Evolutionary conservation across 2,329 filamentous ascomycete genomes (phyloP).

Genomic region (Hymenoscyphus linearis): DNA sequence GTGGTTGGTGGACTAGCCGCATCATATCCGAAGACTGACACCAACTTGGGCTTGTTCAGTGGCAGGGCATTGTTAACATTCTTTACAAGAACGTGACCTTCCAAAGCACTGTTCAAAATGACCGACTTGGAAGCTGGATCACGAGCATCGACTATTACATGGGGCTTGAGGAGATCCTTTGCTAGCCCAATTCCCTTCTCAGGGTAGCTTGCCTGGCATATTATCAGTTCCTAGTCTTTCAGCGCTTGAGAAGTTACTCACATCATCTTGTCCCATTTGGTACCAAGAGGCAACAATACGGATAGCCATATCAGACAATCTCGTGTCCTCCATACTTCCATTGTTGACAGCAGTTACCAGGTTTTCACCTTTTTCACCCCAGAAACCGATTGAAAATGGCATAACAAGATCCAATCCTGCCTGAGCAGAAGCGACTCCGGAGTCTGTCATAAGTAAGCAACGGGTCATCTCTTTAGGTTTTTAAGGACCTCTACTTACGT

Average conservation of each 20-base stretch:
- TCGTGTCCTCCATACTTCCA: conserved; percentile 48
- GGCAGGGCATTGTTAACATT: conserved; percentile 46
- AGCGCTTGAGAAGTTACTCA: conserved; percentile 14
- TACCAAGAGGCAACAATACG: conserved; percentile 54
- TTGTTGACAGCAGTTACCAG: conserved; percentile 51
- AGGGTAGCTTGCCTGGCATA: conserved; percentile 20
- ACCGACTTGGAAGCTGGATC: conserved; percentile 44
- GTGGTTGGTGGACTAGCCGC: conserved; percentile 28
- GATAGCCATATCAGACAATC: conserved; percentile 58
- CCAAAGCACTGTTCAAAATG: conserved; percentile 52
- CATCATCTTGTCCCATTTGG: conserved; percentile 50
- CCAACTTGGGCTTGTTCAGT: conserved; percentile 40
- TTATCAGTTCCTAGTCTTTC: neutral
- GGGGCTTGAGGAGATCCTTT: conserved; percentile 42
- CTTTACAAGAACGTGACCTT: conserved; percentile 62
- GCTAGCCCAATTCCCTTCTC: conserved; percentile 45
- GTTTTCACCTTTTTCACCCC: conserved; percentile 30
- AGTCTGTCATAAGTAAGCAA: conserved; percentile 36
- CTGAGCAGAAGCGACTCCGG: conserved; percentile 69
- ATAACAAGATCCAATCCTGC: conserved; percentile 69
- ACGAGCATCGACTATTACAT: conserved; percentile 49
- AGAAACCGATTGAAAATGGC: conserved; percentile 17
- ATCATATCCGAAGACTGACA: conserved; percentile 61
- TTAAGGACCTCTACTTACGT: conserved; percentile 25
- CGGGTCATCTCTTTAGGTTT: neutral